These are phyloP conservation scores for Penicillium nucicola DNA, from an alignment of 495 filamentous ascomycete genomes.

Conservation along the genomic window DNA sequence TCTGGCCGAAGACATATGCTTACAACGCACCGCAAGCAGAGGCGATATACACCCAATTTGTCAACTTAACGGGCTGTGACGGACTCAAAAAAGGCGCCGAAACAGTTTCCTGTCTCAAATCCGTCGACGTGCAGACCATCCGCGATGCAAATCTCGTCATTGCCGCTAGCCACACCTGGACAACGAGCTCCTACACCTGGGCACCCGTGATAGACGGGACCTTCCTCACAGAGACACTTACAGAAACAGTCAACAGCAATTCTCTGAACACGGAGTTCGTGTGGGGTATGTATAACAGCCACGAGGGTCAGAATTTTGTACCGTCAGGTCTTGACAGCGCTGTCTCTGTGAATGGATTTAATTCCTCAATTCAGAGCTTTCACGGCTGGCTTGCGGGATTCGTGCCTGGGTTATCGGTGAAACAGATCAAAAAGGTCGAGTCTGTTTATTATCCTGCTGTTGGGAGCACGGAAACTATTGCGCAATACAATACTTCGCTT, in stretches of 20 bases:
- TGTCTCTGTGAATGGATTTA: constrained; percentile 34
- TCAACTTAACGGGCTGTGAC: constrained; percentile 44
- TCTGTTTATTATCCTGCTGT: constrained; percentile 41
- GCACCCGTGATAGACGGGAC: constrained; percentile 57
- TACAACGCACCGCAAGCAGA: constrained; percentile 49
- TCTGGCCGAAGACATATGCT: constrained; percentile 58
- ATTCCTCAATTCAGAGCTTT: constrained; percentile 44
- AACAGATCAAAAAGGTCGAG: constrained; percentile 35
- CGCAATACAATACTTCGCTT: constrained; percentile 43
- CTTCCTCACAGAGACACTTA: constrained; percentile 47
- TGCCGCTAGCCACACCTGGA: constrained; percentile 45
- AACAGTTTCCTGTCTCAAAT: constrained; percentile 49
- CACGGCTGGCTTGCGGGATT: constrained; percentile 50
- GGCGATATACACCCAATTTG: constrained; percentile 44
- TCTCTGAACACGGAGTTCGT: constrained; percentile 44
- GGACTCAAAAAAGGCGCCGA: constrained; percentile 17
- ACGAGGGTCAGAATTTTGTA: constrained; percentile 60
- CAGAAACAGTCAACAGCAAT: constrained; percentile 33
- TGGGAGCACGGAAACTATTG: constrained; percentile 42
- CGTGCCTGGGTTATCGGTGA: constrained; percentile 42
- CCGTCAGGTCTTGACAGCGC: constrained; percentile 42
- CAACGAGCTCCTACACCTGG: constrained; percentile 53
- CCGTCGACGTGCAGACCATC: constrained; percentile 45
- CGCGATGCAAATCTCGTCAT: constrained; percentile 45
- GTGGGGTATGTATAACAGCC: constrained; percentile 56